Conservation (phyloP, 306 rosid species). For the Cicer yamashitae region DNA sequence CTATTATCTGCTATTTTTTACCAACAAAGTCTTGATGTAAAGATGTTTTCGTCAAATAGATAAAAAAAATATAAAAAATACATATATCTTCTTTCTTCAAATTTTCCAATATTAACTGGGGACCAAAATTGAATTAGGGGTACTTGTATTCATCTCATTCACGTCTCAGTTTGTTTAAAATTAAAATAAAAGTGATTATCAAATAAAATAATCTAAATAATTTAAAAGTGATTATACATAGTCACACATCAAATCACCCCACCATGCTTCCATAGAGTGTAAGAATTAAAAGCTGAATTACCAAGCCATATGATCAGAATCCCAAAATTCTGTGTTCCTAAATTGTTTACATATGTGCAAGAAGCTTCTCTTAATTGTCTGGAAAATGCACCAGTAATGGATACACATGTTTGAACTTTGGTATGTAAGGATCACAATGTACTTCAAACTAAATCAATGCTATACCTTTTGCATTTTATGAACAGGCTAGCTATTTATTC, state of each 20-base stretch:
- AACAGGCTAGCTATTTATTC: neutral
- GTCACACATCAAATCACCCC: neutral
- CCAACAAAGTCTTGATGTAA: no score
- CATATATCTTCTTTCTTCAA: no score
- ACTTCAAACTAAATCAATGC: neutral
- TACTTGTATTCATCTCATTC: no score
- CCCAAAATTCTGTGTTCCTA: constrained; percentile 9
- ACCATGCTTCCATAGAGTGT: neutral
- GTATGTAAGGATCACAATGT: neutral
- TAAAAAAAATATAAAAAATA: no score
- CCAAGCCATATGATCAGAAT: constrained; percentile 72
- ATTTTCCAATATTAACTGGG: no score
- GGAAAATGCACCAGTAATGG: neutral
- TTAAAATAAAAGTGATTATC: no score
- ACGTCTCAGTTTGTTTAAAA: no score
- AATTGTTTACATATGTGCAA: neutral
- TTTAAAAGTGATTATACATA: no score
- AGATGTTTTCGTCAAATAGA: no score
- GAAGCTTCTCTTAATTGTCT: neutral
- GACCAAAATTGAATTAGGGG: no score
- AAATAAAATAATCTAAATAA: no score
- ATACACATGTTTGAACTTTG: neutral
- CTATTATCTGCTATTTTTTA: no score
- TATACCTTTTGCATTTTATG: neutral
- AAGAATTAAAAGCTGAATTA: constrained; percentile 51